Conservation (phyloP, 768 basidiomycete genomes). For the Crepidotus variabilis region DNA sequence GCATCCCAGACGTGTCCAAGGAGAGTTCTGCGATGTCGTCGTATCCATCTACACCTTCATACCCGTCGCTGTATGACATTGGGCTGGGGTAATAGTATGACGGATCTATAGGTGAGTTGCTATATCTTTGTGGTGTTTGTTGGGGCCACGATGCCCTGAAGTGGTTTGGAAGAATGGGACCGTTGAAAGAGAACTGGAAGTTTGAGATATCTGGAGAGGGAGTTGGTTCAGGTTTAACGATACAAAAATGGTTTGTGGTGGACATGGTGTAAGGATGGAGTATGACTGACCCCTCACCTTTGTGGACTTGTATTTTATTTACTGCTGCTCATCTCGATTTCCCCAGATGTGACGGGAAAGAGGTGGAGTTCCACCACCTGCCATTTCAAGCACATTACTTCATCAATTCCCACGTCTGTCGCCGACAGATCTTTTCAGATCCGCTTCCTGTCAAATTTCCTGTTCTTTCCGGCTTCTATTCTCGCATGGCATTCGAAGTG, state of each 20-base stretch:
- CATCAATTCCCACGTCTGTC: background rate
- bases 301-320: background rate
- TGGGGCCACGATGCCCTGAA: background rate
- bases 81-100: background rate
- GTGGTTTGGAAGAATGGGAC: background rate
- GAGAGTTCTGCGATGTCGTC: slow-evolving; percentile 56
- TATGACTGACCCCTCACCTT: background rate
- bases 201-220: background rate
- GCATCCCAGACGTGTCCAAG: slow-evolving; percentile 32
- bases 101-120: background rate
- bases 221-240: background rate
- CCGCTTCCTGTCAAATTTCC: background rate
- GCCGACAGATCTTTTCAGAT: background rate
- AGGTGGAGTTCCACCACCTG: background rate
- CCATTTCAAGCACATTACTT: background rate
- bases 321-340: background rate
- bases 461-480: background rate
- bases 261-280: background rate
- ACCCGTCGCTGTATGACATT: slow-evolving; percentile 52
- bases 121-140: background rate
- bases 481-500: background rate
- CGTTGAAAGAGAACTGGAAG: background rate
- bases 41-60: slow-evolving; percentile 25
- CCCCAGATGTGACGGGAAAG: background rate
- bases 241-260: background rate